These are phyloP conservation scores for Phaeophleospora eucalypticola DNA, from an alignment of 2,329 filamentous ascomycete species.

Conservation along the genomic window DNA sequence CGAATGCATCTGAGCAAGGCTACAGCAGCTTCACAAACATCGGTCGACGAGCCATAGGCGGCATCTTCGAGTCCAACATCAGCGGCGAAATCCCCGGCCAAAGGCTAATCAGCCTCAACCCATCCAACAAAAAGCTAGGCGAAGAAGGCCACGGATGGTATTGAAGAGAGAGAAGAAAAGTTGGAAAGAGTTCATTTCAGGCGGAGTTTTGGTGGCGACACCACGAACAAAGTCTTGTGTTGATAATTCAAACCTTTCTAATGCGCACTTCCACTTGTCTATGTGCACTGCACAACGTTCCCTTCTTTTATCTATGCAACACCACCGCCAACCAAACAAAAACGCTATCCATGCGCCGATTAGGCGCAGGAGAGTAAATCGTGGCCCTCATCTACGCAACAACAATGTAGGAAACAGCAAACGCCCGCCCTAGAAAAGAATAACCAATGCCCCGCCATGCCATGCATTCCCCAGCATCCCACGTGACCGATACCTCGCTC, in stretches of 20 bases:
- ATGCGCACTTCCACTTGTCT: neutral
- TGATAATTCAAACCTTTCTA: neutral
- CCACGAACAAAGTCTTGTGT: neutral
- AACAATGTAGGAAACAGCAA: neutral
- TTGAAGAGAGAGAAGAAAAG: neutral
- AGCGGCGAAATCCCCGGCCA: conserved; percentile 54
- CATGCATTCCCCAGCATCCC: neutral
- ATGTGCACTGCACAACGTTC: neutral
- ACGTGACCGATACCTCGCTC: neutral
- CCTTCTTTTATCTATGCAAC: neutral
- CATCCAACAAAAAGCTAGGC: conserved; percentile 49
- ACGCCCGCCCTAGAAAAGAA: neutral
- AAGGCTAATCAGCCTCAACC: conserved; percentile 56
- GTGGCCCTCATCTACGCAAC: neutral
- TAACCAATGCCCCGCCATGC: neutral
- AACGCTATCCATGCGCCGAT: conserved; percentile 6
- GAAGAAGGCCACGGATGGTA: conserved; percentile 55
- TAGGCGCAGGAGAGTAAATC: conserved; percentile 8
- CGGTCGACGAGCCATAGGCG: conserved; percentile 54
- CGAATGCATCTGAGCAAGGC: conserved; percentile 17
- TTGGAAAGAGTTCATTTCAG: neutral
- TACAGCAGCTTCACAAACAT: conserved; percentile 55
- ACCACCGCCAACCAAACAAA: neutral
- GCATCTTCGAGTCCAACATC: conserved; percentile 56
- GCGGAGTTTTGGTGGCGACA: neutral